Evolutionary conservation across 768 basidiomycete species (phyloP).

Genomic region (Antrodiella citrinella): DNA sequence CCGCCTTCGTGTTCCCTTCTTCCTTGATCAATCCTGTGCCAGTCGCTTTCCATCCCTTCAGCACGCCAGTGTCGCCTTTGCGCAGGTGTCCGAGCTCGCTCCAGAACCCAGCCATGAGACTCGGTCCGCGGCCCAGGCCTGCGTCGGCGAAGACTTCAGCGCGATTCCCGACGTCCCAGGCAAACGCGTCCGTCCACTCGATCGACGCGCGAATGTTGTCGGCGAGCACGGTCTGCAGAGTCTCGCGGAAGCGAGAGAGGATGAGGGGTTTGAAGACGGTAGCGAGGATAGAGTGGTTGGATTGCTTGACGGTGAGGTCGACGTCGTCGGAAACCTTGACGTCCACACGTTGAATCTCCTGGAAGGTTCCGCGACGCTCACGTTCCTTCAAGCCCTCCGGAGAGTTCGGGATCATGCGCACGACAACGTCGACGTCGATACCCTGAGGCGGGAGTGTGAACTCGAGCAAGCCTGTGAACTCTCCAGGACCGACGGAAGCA

Average conservation of each 20-base stretch:
- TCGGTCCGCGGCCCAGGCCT: constrained; percentile 41
- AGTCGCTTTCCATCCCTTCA: constrained; percentile 44
- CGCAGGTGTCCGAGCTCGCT: constrained; percentile 58
- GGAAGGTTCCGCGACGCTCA: constrained; percentile 38
- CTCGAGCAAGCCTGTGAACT: constrained; percentile 55
- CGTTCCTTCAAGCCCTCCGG: constrained; percentile 37
- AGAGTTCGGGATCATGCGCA: constrained; percentile 53
- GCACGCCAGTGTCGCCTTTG: constrained; percentile 27
- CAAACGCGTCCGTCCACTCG: constrained; percentile 46
- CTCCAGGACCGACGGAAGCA: constrained; percentile 40
- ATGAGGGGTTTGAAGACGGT: constrained; percentile 59
- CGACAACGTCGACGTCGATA: constrained; percentile 58
- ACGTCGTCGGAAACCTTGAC: constrained; percentile 53
- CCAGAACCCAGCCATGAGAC: constrained; percentile 56
- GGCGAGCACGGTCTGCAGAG: constrained; percentile 48
- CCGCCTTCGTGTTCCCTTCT: constrained; percentile 25
- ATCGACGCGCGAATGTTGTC: constrained; percentile 45
- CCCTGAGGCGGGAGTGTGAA: constrained; percentile 59
- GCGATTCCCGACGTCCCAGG: constrained; percentile 51
- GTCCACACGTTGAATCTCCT: constrained; percentile 46
- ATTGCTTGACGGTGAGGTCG: constrained; percentile 44
- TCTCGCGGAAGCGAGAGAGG: constrained; percentile 46
- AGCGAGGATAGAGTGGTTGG: constrained; percentile 56
- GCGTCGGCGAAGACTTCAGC: constrained; percentile 59
- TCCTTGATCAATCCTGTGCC: constrained; percentile 58